These are phyloP conservation scores for Cladosporium sp. DNA, from an alignment of 2,329 filamentous ascomycete genomes.

Conservation along the genomic window DNA sequence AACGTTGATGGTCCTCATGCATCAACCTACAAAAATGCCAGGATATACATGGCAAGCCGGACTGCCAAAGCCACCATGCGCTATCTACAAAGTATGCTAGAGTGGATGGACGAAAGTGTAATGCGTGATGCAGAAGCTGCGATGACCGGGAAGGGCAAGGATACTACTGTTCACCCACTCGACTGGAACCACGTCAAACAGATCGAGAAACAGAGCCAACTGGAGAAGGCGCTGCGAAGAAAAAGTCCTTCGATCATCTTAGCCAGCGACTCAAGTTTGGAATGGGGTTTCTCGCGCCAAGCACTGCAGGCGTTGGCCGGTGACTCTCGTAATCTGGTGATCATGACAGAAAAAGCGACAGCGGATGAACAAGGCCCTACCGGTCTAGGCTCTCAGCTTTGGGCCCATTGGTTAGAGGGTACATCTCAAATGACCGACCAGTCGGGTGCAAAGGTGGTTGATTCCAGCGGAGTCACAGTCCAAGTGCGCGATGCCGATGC, in stretches of 20 bases:
- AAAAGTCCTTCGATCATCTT: conserved; percentile 68
- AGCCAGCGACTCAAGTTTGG: conserved; percentile 81
- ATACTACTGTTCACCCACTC: conserved; percentile 63
- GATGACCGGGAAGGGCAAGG: conserved; percentile 39
- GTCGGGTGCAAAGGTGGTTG: conserved; percentile 47
- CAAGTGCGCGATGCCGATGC: conserved; percentile 34
- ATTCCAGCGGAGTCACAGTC: conserved; percentile 52
- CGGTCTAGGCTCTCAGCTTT: conserved; percentile 69
- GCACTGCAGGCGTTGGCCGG: conserved; percentile 68
- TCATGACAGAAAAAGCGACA: conserved; percentile 72
- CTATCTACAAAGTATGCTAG: conserved; percentile 89
- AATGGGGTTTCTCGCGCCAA: conserved; percentile 92
- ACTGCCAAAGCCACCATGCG: conserved; percentile 85
- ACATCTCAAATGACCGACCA: conserved; percentile 18
- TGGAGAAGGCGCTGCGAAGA: conserved; percentile 62
- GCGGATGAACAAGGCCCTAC: conserved; percentile 35
- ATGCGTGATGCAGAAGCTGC: conserved; percentile 62
- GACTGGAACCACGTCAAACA: conserved; percentile 83
- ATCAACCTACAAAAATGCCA: conserved; percentile 48
- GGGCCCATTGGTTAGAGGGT: conserved; percentile 52
- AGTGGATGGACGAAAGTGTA: conserved; percentile 98
- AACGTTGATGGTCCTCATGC: conserved; percentile 28
- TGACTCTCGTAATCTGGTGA: conserved; percentile 74
- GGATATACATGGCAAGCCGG: conserved; percentile 76
- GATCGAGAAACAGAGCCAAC: conserved; percentile 74